Conservation (phyloP, 139 green algal genomes). For the Trebouxia sp. region DNA sequence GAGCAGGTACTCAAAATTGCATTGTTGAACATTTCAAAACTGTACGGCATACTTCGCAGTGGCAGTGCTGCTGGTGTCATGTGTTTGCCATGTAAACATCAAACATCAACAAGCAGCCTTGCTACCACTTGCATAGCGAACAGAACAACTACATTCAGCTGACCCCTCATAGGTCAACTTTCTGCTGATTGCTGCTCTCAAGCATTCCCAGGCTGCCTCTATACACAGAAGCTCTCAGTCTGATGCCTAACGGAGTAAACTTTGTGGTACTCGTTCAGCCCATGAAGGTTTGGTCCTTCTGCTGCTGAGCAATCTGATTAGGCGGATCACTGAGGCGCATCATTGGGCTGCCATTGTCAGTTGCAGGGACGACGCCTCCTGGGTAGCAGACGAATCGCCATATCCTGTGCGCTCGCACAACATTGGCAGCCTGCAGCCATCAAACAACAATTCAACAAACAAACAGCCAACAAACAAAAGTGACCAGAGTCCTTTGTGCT, state of each 20-base stretch:
- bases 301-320: background rate
- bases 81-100: background rate
- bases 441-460: background rate
- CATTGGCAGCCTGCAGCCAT: background rate
- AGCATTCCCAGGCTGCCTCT: no score
- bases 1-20: no score
- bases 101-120: background rate
- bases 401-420: slow-evolving; percentile 11
- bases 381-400: slow-evolving; percentile 1
- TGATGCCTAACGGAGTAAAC: no score
- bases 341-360: background rate
- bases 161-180: no score
- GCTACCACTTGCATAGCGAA: background rate
- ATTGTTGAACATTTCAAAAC: no score
- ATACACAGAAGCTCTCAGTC: no score
- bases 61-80: no score
- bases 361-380: background rate
- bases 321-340: background rate
- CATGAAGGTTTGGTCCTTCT: background rate
- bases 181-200: no score
- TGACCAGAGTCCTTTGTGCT: no score
- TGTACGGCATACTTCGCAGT: no score
- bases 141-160: no score
- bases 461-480: no score
- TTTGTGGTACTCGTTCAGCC: background rate